phyloP scores from a whole-genome alignment of 208 protist species.

The Acanthamoeba castellanii region DNA sequence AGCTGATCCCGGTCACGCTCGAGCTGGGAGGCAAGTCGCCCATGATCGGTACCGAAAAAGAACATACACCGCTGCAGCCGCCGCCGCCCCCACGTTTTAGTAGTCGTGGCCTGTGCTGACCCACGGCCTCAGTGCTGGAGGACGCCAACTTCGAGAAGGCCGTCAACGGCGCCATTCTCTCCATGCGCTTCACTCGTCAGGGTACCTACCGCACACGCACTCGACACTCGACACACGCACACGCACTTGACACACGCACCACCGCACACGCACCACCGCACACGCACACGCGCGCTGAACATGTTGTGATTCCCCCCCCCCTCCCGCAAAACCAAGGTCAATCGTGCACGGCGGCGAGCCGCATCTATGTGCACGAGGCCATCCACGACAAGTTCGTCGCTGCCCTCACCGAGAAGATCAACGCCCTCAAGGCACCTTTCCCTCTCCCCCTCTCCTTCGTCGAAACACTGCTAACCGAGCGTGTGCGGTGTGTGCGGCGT shows the following conservation, averaged over 20 bases:
- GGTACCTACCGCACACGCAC: too few species aligned
- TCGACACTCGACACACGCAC: too few species aligned
- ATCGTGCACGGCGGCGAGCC: slow-evolving; percentile 8
- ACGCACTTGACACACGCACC: not conserved
- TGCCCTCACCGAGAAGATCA: not conserved
- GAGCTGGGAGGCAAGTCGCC: slow-evolving; percentile 45
- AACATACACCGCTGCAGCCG: not conserved
- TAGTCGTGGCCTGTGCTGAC: not conserved
- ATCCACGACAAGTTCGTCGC: slow-evolving; percentile 58
- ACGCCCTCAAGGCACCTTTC: slow-evolving; percentile 9
- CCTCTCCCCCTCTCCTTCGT: not conserved
- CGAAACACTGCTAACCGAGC: not conserved
- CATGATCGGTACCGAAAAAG: slow-evolving; percentile 4
- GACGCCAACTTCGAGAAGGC: slow-evolving; percentile 55
- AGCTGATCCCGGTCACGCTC: slow-evolving; percentile 20
- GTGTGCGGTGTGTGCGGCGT: not conserved
- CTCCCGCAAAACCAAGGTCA: not conserved
- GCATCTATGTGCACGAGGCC: slow-evolving; percentile 53
- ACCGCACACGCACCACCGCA: not conserved
- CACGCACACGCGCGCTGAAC: too few species aligned
- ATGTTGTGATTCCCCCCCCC: too few species aligned
- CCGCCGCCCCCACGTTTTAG: not conserved
- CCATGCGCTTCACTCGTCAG: slow-evolving; percentile 37
- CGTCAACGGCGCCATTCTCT: slow-evolving; percentile 33
- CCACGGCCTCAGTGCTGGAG: not conserved